phyloP scores from a whole-genome alignment of 2,329 filamentous ascomycete species.

The Alternaria brassicae region DNA sequence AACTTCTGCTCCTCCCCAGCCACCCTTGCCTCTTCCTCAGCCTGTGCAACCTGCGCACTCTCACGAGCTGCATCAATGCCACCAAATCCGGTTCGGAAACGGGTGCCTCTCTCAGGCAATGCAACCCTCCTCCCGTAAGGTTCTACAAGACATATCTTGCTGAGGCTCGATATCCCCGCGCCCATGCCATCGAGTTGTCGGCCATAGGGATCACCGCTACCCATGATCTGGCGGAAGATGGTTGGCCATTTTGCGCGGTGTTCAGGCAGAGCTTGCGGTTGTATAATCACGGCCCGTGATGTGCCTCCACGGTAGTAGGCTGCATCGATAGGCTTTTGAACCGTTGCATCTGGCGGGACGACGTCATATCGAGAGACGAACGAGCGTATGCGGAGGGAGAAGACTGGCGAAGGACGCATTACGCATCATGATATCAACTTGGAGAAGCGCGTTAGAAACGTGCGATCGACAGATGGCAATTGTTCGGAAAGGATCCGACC shows the following conservation, averaged over 20 bases:
- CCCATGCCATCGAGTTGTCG: slow-evolving; percentile 77
- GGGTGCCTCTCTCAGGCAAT: not conserved
- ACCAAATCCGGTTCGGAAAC: slow-evolving; percentile 17
- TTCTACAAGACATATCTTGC: slow-evolving; percentile 73
- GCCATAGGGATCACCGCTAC: slow-evolving; percentile 70
- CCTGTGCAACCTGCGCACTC: slow-evolving; percentile 6
- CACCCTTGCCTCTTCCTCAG: slow-evolving; percentile 2
- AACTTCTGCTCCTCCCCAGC: slow-evolving; percentile 11
- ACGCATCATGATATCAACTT: slow-evolving; percentile 25
- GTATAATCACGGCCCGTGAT: slow-evolving; percentile 71
- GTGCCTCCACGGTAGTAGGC: slow-evolving; percentile 73
- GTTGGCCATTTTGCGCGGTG: slow-evolving; percentile 57
- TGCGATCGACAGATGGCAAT: not conserved
- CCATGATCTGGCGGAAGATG: slow-evolving; percentile 66
- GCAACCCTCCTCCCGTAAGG: slow-evolving; percentile 23
- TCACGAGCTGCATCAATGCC: slow-evolving; percentile 21
- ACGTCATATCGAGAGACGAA: slow-evolving; percentile 17
- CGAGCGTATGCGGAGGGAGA: slow-evolving; percentile 23
- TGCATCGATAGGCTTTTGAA: slow-evolving; percentile 48
- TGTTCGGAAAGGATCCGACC: slow-evolving; percentile 23
- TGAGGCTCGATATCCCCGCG: slow-evolving; percentile 71
- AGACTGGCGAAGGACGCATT: slow-evolving; percentile 32
- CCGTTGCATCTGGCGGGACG: slow-evolving; percentile 4
- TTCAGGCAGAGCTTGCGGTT: slow-evolving; percentile 59
- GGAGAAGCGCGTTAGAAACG: slow-evolving; percentile 1